These are phyloP conservation scores for Aspergillus ochraceoroseus DNA, from an alignment of 2,329 filamentous ascomycete genomes.

Conservation along the genomic window DNA sequence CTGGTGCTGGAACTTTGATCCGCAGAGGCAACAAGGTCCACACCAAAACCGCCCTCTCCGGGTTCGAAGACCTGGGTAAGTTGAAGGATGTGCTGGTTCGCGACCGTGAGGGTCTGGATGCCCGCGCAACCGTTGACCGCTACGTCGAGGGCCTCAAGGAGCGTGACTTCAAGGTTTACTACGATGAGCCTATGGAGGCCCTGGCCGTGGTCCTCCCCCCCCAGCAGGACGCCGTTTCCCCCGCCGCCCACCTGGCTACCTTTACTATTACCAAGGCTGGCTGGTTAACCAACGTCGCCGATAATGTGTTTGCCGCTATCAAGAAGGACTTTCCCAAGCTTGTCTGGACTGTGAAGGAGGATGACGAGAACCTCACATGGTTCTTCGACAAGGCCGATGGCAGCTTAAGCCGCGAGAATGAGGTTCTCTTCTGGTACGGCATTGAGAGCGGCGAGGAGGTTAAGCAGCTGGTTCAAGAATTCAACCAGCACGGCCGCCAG, in stretches of 20 bases:
- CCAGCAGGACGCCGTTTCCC: slow-evolving; percentile 50
- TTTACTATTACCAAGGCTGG: slow-evolving; percentile 90
- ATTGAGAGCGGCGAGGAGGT: slow-evolving; percentile 77
- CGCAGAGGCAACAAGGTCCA: slow-evolving; percentile 85
- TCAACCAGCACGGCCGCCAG: slow-evolving; percentile 71
- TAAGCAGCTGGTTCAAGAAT: slow-evolving; percentile 76
- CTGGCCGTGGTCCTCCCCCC: slow-evolving; percentile 82
- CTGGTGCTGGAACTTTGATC: slow-evolving; percentile 88
- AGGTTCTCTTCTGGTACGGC: slow-evolving; percentile 95
- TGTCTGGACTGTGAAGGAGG: slow-evolving; percentile 92
- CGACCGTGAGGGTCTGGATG: slow-evolving; percentile 75
- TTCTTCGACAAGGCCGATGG: slow-evolving; percentile 97
- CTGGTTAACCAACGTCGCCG: slow-evolving; percentile 90
- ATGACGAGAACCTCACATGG: slow-evolving; percentile 96
- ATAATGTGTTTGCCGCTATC: slow-evolving; percentile 89
- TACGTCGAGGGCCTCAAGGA: slow-evolving; percentile 75
- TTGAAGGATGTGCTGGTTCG: slow-evolving; percentile 78
- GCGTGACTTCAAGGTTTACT: slow-evolving; percentile 85
- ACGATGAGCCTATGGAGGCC: slow-evolving; percentile 88
- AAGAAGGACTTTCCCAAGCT: slow-evolving; percentile 90
- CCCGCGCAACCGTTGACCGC: slow-evolving; percentile 75
- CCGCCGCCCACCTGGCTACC: slow-evolving; percentile 77
- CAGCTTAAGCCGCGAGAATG: slow-evolving; percentile 76
- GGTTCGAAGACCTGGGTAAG: slow-evolving; percentile 70
- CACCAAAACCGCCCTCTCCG: slow-evolving; percentile 63